These are phyloP conservation scores for Litchi chinensis DNA, from an alignment of 345 rosid genomes.

Conservation along the genomic window DNA sequence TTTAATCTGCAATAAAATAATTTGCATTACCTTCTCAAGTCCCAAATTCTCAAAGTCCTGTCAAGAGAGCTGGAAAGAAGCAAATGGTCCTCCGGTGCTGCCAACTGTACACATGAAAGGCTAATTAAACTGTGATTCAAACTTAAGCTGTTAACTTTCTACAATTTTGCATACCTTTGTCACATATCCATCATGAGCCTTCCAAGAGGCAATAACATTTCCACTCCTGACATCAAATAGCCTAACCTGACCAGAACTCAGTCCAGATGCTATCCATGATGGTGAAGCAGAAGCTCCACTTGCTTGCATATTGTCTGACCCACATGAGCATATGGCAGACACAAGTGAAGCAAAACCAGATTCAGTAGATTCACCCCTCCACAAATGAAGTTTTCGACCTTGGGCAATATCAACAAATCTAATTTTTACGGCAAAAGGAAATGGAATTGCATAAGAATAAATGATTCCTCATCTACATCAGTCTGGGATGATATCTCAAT, in stretches of 20 bases:
- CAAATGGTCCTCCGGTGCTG: constrained; percentile 75
- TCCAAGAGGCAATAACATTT: constrained; percentile 72
- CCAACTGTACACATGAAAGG: constrained; percentile 55
- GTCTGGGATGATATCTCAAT: constrained; percentile 13
- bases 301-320: constrained; percentile 50
- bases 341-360: constrained; percentile 78
- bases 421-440: constrained; percentile 18
- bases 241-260: constrained; percentile 86
- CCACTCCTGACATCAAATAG: constrained; percentile 79
- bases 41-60: constrained; percentile 78
- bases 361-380: constrained; percentile 80
- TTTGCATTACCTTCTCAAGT: constrained; percentile 66
- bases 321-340: constrained; percentile 79
- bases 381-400: constrained; percentile 80
- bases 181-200: constrained; percentile 88
- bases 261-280: constrained; percentile 83
- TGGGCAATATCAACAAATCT: constrained; percentile 75
- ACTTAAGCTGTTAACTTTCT: constrained; percentile 1
- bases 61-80: constrained; percentile 96
- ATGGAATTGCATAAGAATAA: constrained; percentile 13
- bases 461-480: constrained; percentile 10
- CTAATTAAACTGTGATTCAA: constrained; percentile 5
- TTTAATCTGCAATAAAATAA: background rate
- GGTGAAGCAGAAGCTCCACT: constrained; percentile 53
- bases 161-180: constrained; percentile 58